Percentiles rank a stretch among this genome's conserved stretches.
phyloP scores from a whole-genome alignment of 2,329 filamentous ascomycete species.

The Sphaerulina populicola region DNA sequence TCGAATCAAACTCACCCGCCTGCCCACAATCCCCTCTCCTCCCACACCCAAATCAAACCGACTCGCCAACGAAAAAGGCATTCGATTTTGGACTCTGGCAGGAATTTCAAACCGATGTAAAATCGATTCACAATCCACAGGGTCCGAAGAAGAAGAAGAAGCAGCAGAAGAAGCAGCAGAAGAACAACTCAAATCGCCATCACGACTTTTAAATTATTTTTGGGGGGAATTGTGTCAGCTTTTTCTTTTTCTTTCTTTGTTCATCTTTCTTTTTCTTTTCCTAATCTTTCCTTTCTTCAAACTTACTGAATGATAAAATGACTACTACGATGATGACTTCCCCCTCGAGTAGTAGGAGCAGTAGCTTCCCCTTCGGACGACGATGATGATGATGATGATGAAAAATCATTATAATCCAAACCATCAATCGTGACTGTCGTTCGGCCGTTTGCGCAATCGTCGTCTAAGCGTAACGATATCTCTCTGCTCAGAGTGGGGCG shows the following conservation, averaged over 20 bases:
- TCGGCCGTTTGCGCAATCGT: slow-evolving; percentile 1
- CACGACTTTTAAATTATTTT: too few relatives aligned
- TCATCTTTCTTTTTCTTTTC: too few relatives aligned
- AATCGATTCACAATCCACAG: slow-evolving; percentile 1
- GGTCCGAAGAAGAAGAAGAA: not conserved
- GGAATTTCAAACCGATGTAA: slow-evolving; percentile 19
- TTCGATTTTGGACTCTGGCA: not conserved
- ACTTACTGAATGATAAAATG: slow-evolving; percentile 23
- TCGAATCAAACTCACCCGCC: slow-evolving; percentile 22
- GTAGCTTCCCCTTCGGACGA: too few relatives aligned
- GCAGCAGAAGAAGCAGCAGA: too few relatives aligned
- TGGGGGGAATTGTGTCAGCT: too few relatives aligned
- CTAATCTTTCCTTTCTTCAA: not conserved
- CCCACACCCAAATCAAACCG: slow-evolving; percentile 25
- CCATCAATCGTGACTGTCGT: slow-evolving; percentile 24
- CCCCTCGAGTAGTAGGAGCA: too few relatives aligned
- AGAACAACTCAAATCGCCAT: slow-evolving; percentile 20
- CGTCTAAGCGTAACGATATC: slow-evolving; percentile 19
- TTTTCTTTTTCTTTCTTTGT: too few relatives aligned
- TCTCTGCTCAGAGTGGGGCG: slow-evolving; percentile 13
- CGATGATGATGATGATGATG: too few relatives aligned
- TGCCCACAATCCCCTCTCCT: slow-evolving; percentile 24
- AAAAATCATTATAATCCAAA: not conserved
- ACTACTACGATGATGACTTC: not conserved
- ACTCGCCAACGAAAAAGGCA: slow-evolving; percentile 16